These are phyloP conservation scores for Penicillium aurantiogriseum DNA, from an alignment of 2,329 filamentous ascomycete genomes.

Conservation along the genomic window DNA sequence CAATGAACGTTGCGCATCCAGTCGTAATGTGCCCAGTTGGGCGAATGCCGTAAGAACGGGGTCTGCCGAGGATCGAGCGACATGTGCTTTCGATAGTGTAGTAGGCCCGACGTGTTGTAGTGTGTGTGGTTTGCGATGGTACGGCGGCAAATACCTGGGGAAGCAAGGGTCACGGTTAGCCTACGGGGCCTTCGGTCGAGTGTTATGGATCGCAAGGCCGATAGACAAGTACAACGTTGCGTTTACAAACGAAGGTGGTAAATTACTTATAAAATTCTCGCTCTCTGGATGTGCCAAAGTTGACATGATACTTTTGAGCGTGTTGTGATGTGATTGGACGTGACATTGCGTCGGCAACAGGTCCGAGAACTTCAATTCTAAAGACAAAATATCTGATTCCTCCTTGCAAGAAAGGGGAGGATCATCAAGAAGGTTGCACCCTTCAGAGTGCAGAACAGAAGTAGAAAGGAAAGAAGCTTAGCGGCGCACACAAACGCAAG, in stretches of 20 bases:
- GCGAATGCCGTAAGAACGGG: conserved; percentile 27
- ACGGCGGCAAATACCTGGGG: conserved; percentile 7
- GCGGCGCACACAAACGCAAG: not conserved
- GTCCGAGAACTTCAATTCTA: not conserved
- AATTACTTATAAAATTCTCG: conserved; percentile 18
- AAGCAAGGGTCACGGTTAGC: not conserved
- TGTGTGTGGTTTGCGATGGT: not conserved
- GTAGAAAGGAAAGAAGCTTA: not conserved
- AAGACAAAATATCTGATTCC: not conserved
- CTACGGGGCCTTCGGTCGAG: not conserved
- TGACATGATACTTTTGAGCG: not conserved
- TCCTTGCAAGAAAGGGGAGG: not conserved
- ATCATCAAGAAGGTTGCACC: not conserved
- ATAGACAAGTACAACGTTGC: not conserved
- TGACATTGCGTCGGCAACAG: conserved; percentile 1
- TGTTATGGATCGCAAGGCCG: not conserved
- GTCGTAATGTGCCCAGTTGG: conserved; percentile 27
- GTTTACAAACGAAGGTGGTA: not conserved
- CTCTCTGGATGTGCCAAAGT: conserved; percentile 9
- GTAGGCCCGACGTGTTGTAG: conserved; percentile 3
- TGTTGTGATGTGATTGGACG: not conserved
- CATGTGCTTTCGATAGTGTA: not conserved
- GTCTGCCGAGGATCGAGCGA: conserved; percentile 14
- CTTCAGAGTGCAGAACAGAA: not conserved
- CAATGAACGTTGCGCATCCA: conserved; percentile 21